Conservation (phyloP, 176 grass and related monocot genomes). For the Carex cristatella region DNA sequence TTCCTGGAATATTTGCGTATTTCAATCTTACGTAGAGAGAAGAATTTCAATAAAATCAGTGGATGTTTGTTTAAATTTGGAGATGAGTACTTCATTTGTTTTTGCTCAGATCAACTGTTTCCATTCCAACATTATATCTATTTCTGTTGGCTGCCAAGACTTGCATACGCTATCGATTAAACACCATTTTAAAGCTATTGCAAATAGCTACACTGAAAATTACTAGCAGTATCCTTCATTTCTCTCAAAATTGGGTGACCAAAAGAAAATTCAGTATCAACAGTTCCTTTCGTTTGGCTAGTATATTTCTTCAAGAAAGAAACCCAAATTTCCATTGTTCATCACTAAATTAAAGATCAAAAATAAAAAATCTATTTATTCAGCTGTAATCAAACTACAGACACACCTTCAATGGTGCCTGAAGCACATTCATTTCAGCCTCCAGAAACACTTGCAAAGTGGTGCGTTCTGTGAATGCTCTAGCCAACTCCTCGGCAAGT, state of each 20-base stretch:
- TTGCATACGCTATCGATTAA: not conserved
- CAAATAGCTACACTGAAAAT: not conserved
- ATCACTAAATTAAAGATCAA: not conserved
- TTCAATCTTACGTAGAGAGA: not conserved
- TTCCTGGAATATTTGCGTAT: not conserved
- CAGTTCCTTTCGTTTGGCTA: not conserved
- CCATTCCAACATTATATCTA: not conserved
- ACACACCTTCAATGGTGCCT: conserved; percentile 62
- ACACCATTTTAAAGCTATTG: not conserved
- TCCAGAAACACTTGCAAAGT: conserved; percentile 73
- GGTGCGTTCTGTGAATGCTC: conserved; percentile 73
- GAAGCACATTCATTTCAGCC: conserved; percentile 48
- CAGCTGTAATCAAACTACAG: not conserved
- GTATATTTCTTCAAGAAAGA: not conserved
- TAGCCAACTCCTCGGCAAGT: conserved; percentile 81
- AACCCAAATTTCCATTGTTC: not conserved
- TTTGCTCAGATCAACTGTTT: not conserved
- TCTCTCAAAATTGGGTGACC: not conserved
- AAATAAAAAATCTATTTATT: not conserved
- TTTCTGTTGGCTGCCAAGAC: not conserved
- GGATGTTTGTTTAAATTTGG: not conserved
- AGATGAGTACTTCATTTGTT: not conserved
- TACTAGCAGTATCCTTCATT: not conserved
- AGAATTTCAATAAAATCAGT: not conserved
- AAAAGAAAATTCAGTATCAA: not conserved